Evolutionary conservation across 768 basidiomycete species (phyloP), one percentile per base, ranked within the genome.

Genomic region (Suillus lakei): DNA sequence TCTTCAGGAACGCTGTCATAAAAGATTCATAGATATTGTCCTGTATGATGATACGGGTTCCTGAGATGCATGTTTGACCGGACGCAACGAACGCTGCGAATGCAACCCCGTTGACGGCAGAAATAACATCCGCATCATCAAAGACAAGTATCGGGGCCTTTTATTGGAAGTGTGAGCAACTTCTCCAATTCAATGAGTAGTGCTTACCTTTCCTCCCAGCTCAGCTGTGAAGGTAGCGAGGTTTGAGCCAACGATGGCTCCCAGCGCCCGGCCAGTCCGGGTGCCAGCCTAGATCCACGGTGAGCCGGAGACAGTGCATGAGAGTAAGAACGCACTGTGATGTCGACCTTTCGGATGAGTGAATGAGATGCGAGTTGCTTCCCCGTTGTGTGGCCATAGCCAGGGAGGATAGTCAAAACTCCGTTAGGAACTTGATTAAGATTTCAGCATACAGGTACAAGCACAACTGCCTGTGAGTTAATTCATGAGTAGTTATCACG

Each of bases 51-150:
- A 95, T 80, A n/a, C 93, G 86, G 15, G 92, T 89, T n/a, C 92
- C 93, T 2, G 93, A 95, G n/a, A 95, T 90, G 65, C 93, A 95
- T 10, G 93, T 95, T 78, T 96, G 94, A 4, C 94, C 94, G 28
- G 92, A 93, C 1, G 94, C 94, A 59, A 96, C 81, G 70, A 95
- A 96, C 1, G 90, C 86, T 12, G 92, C 90, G 71, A 96, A 95
- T 0, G 92, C 90, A 7, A 86, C 86, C 21, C 94, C 94, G 67
- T 95, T 95, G 26, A 92, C 90, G 0, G 93, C 90, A n/a, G 86
- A 83, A 26, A 78, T 68, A 59, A 93, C 70, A 70, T 95, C 90
- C 8, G 92, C 89, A 72, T 96, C 92, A 59, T 89, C 80, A 71
- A 95, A 95, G 12, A 95, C 81, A 13, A 95, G 73, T 51, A 95